Conservation (phyloP, 495 filamentous ascomycete genomes). For the Daldinia grandis region DNA sequence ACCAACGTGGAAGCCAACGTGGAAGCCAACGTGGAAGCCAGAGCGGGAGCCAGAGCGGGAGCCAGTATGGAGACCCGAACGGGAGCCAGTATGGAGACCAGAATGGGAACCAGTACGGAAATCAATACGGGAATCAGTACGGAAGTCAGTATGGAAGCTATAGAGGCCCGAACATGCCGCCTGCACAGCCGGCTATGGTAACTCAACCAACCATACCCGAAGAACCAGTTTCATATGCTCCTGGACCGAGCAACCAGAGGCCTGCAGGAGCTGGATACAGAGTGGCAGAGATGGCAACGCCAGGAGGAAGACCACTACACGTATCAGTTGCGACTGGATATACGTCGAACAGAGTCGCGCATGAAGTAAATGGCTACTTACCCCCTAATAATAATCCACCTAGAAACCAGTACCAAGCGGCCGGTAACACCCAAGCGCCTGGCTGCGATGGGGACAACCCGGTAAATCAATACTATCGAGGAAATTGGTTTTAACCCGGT, state of each 20-base stretch:
- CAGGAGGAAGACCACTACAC: not conserved
- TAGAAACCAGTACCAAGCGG: not conserved
- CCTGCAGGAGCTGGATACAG: not conserved
- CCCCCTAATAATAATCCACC: not conserved
- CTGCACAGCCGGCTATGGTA: not conserved
- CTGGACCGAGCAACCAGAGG: not conserved
- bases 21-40: not conserved
- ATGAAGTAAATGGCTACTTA: not conserved
- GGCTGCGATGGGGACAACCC: not conserved
- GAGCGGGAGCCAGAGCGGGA: not conserved
- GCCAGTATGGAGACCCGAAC: not conserved
- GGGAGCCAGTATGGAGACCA: not conserved
- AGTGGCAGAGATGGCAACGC: not conserved
- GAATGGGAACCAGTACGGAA: not conserved
- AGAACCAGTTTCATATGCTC: not conserved
- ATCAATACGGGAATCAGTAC: not conserved
- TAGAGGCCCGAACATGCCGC: not conserved
- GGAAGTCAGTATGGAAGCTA: not conserved
- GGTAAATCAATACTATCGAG: not conserved
- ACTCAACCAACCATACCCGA: not conserved
- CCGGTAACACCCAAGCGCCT: not conserved
- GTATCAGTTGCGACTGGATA: not conserved
- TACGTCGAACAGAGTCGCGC: not conserved
- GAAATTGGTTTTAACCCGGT: not conserved
- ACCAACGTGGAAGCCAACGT: too few relatives aligned